Conservation (phyloP, 1,284 basidiomycete genomes). For the Apiotrichum mycotoxinovorans region DNA sequence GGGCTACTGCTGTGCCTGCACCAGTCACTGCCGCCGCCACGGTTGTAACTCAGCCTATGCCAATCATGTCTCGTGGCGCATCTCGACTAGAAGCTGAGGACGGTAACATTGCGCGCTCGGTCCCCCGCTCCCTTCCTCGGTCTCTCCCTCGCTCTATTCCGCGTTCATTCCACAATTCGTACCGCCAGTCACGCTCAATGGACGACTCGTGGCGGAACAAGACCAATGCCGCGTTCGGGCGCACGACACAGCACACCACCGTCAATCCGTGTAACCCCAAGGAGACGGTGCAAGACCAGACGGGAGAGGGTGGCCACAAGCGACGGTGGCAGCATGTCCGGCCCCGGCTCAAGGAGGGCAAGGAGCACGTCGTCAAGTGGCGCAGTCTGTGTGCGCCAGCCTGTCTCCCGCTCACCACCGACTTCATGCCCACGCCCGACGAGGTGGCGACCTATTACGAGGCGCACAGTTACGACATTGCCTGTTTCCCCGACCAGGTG, state of each 20-base stretch:
- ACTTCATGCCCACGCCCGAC: slow-evolving; percentile 71
- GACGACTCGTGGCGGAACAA: slow-evolving; percentile 41
- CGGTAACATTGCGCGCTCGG: slow-evolving; percentile 12
- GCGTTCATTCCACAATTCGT: slow-evolving; percentile 16
- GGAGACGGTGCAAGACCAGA: slow-evolving; percentile 9
- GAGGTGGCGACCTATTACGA: slow-evolving; percentile 77
- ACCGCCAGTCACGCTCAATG: slow-evolving; percentile 22
- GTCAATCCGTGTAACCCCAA: slow-evolving; percentile 49
- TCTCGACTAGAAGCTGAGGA: slow-evolving; percentile 22
- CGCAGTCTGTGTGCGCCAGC: slow-evolving; percentile 74
- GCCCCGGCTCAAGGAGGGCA: slow-evolving; percentile 61
- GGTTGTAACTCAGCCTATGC: slow-evolving; percentile 33
- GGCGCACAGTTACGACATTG: slow-evolving; percentile 58
- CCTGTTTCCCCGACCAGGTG: slow-evolving; percentile 47
- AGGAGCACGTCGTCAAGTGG: slow-evolving; percentile 89
- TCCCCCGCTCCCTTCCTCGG: slow-evolving; percentile 15
- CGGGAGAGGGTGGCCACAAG: slow-evolving; percentile 56
- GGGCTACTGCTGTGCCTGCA: background rate
- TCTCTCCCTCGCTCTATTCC: slow-evolving; percentile 16
- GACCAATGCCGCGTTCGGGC: slow-evolving; percentile 30
- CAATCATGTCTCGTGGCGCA: slow-evolving; percentile 28
- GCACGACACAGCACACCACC: slow-evolving; percentile 36
- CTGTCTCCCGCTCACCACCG: slow-evolving; percentile 89
- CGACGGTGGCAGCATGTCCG: slow-evolving; percentile 85
- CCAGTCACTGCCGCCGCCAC: background rate